phyloP scores from a whole-genome alignment of 495 filamentous ascomycete species.

The Penicillium coffeae region DNA sequence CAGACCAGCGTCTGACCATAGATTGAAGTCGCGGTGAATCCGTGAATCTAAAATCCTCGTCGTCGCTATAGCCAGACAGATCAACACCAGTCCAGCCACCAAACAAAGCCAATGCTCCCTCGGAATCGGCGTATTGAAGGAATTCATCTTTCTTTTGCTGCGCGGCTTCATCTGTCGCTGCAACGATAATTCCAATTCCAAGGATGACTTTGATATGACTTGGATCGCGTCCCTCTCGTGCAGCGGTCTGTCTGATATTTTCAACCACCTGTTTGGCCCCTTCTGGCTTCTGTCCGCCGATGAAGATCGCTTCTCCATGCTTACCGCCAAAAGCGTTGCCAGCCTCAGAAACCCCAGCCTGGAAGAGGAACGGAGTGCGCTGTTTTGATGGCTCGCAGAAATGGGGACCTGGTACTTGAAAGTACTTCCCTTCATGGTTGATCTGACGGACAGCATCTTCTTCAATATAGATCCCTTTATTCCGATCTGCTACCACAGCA shows the following conservation, averaged over 20 bases:
- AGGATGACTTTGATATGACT: slow-evolving; percentile 50
- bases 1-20: slow-evolving; percentile 40
- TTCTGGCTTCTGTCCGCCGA: slow-evolving; percentile 46
- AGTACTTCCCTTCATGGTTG: slow-evolving; percentile 64
- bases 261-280: slow-evolving; percentile 41
- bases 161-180: slow-evolving; percentile 51
- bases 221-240: slow-evolving; percentile 40
- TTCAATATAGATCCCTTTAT: slow-evolving; percentile 14
- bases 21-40: slow-evolving; percentile 54
- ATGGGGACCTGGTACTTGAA: slow-evolving; percentile 60
- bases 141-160: slow-evolving; percentile 47
- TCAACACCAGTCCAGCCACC: slow-evolving; percentile 56
- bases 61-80: slow-evolving; percentile 43
- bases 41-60: slow-evolving; percentile 53
- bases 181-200: slow-evolving; percentile 47
- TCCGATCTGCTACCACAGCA: slow-evolving; percentile 40
- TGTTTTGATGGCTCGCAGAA: slow-evolving; percentile 63
- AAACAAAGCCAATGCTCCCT: slow-evolving; percentile 52
- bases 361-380: slow-evolving; percentile 61
- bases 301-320: slow-evolving; percentile 52
- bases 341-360: slow-evolving; percentile 59
- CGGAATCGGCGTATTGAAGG: slow-evolving; percentile 41
- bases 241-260: slow-evolving; percentile 45
- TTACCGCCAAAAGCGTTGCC: slow-evolving; percentile 62
- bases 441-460: slow-evolving; percentile 53